phyloP scores from a whole-genome alignment of 768 basidiomycete species.

The Phanerochaete carnosa region DNA sequence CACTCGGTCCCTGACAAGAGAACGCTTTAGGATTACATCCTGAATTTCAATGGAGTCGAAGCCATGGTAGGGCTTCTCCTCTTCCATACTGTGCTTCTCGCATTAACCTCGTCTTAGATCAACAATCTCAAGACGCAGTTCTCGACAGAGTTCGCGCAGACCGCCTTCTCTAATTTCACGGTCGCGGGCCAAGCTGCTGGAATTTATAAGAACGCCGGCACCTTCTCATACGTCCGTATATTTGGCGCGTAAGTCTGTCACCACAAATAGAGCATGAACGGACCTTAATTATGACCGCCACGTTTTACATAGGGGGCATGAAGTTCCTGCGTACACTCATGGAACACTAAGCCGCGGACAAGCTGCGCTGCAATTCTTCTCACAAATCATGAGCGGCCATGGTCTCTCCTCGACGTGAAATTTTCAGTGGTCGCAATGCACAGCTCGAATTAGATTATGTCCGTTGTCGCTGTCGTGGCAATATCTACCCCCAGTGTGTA shows the following conservation, averaged over 20 bases:
- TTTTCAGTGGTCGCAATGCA: background rate
- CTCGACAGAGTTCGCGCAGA: constrained; percentile 36
- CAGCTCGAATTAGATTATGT: background rate
- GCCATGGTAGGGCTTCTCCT: constrained; percentile 40
- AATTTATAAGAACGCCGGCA: constrained; percentile 57
- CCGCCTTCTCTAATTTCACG: constrained; percentile 44
- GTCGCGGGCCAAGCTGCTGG: constrained; percentile 50
- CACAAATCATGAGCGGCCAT: constrained; percentile 26
- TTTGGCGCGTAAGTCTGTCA: constrained; percentile 27
- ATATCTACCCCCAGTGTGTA: too few relatives aligned
- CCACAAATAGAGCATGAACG: background rate
- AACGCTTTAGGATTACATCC: constrained; percentile 39
- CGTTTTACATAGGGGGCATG: constrained; percentile 19
- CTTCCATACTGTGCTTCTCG: background rate
- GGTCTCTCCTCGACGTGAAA: constrained; percentile 21
- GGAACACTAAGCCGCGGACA: constrained; percentile 20
- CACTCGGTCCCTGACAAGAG: background rate
- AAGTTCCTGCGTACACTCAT: constrained; percentile 28
- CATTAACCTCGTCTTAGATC: constrained; percentile 30
- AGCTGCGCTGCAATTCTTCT: constrained; percentile 30
- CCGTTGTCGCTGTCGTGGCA: too few relatives aligned
- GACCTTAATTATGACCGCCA: background rate
- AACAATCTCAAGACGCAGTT: constrained; percentile 45
- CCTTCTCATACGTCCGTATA: constrained; percentile 52
- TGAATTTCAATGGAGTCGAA: constrained; percentile 55